phyloP scores from a whole-genome alignment of 805 yeast genomes.

The Zygoascus tannicola region DNA sequence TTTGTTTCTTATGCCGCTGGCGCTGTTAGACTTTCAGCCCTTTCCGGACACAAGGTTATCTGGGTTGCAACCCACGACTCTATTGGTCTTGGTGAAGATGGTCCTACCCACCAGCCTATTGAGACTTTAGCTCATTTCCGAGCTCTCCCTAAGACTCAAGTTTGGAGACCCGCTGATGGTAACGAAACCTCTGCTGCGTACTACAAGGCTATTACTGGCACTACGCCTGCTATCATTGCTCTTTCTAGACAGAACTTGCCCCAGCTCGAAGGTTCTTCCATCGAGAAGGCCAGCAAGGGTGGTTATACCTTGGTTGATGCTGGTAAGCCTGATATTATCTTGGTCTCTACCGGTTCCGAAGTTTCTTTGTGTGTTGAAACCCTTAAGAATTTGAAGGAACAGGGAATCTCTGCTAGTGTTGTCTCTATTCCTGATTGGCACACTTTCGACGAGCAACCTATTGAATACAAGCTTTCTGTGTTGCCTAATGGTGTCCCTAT shows the following conservation, averaged over 20 bases:
- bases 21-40: constrained; percentile 42
- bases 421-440: constrained; percentile 90
- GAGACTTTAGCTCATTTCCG: constrained; percentile 43
- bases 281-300: constrained; percentile 91
- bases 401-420: constrained; percentile 66
- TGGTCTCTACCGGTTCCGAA: constrained; percentile 93
- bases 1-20: constrained; percentile 58
- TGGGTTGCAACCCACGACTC: constrained; percentile 52
- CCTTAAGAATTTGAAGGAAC: constrained; percentile 55
- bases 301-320: constrained; percentile 70
- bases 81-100: constrained; percentile 50
- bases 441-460: constrained; percentile 78
- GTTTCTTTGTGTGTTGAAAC: constrained; percentile 76
- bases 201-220: constrained; percentile 47
- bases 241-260: constrained; percentile 75
- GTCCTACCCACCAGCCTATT: constrained; percentile 51
- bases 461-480: constrained; percentile 73
- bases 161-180: constrained; percentile 47
- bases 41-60: constrained; percentile 37
- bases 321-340: constrained; percentile 56
- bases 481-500: constrained; percentile 94
- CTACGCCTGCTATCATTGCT: constrained; percentile 63
- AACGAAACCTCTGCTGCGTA: constrained; percentile 47
- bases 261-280: constrained; percentile 84
- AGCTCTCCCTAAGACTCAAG: constrained; percentile 41